These are phyloP conservation scores for Ophiocordyceps camponoti-saundersi DNA, from an alignment of 2,329 filamentous ascomycete species.

Conservation along the genomic window DNA sequence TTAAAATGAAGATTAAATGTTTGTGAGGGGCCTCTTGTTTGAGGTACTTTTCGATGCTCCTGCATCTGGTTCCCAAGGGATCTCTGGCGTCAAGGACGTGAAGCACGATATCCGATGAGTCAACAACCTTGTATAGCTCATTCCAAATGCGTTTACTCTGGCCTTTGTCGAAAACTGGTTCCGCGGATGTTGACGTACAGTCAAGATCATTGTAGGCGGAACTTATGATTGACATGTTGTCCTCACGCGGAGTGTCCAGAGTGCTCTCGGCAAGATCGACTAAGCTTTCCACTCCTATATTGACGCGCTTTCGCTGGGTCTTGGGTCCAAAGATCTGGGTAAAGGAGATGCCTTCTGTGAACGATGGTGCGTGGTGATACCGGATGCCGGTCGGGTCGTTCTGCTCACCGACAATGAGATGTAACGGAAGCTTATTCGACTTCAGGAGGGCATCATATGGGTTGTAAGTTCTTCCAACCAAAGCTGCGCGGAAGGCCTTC, in stretches of 20 bases:
- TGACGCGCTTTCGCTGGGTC: slow-evolving; percentile 80
- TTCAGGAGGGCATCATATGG: slow-evolving; percentile 92
- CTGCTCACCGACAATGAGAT: slow-evolving; percentile 63
- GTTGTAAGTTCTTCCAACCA: slow-evolving; percentile 77
- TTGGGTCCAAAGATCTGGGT: slow-evolving; percentile 85
- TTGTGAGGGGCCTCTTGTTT: slow-evolving; percentile 89
- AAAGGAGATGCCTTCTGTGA: slow-evolving; percentile 76
- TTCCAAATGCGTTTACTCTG: slow-evolving; percentile 96
- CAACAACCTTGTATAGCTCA: slow-evolving; percentile 87
- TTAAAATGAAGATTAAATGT: slow-evolving; percentile 44
- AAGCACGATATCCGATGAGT: slow-evolving; percentile 91
- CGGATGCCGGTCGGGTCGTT: slow-evolving; percentile 68
- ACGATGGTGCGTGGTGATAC: slow-evolving; percentile 86
- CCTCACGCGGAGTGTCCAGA: background rate
- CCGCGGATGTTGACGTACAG: slow-evolving; percentile 42
- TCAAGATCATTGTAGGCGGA: slow-evolving; percentile 24
- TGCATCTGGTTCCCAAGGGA: slow-evolving; percentile 77
- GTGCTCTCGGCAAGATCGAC: slow-evolving; percentile 68
- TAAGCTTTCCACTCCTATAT: slow-evolving; percentile 68
- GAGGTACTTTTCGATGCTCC: slow-evolving; percentile 68
- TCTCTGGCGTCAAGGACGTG: slow-evolving; percentile 85
- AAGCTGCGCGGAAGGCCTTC: slow-evolving; percentile 73
- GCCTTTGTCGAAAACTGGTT: slow-evolving; percentile 85
- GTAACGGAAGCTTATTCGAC: slow-evolving; percentile 94
- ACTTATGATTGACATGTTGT: background rate